Conservation (phyloP, 306 rosid genomes). For the Prunus campanulata region DNA sequence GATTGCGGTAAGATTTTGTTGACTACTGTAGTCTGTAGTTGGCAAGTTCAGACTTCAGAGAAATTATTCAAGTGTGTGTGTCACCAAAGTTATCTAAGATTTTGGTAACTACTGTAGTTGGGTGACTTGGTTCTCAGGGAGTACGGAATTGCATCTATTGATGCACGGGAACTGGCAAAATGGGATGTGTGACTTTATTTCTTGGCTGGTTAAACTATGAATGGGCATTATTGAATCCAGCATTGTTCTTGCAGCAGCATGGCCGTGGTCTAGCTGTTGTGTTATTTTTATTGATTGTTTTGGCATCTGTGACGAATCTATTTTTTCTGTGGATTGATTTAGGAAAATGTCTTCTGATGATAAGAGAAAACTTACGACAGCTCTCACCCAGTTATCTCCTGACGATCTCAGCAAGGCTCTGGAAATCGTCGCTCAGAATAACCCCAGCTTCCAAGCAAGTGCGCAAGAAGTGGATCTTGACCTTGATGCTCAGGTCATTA, state of each 20-base stretch:
- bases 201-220: neutral
- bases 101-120: neutral
- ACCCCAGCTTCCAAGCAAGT: constrained; percentile 79
- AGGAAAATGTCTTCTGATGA: constrained; percentile 80
- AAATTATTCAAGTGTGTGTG: neutral
- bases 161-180: neutral
- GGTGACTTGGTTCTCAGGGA: neutral
- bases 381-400: constrained; percentile 60
- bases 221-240: neutral
- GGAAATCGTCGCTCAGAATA: constrained; percentile 79
- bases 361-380: constrained; percentile 71
- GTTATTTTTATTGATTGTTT: neutral
- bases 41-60: neutral
- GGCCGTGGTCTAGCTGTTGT: neutral
- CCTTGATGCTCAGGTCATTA: constrained; percentile 87
- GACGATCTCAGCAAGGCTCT: constrained; percentile 82
- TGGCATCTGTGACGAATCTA: neutral
- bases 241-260: constrained; percentile 7
- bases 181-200: neutral
- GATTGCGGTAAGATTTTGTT: neutral
- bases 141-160: neutral
- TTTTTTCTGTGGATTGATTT: constrained; percentile 18
- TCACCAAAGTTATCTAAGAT: neutral
- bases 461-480: constrained; percentile 93
- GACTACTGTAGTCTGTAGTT: neutral